phyloP scores from a whole-genome alignment of 371 early-diverging fungal species.

The Mucor plumbeus region DNA sequence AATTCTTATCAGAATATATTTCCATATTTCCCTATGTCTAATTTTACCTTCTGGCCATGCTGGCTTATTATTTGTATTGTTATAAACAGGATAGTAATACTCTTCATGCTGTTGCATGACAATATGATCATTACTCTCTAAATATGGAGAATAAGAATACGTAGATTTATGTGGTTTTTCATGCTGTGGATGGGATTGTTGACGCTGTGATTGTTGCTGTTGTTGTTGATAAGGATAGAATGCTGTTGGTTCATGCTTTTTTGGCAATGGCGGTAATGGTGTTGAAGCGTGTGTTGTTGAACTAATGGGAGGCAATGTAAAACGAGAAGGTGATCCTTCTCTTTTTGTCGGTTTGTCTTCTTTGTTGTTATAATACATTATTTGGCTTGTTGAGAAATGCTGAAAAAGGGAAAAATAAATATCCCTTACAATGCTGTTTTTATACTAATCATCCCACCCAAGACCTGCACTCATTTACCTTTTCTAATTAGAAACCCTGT shows the following conservation, averaged over 20 bases:
- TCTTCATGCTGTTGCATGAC: constrained; percentile 11
- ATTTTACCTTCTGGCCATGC: constrained; percentile 13
- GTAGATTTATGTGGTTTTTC: not conserved
- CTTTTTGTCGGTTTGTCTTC: not conserved
- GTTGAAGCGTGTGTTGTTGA: not conserved
- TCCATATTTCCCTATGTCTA: no score
- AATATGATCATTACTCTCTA: constrained; percentile 5
- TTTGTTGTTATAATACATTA: not conserved
- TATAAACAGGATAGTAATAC: constrained; percentile 7
- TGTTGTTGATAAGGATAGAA: constrained; percentile 7
- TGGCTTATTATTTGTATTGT: not conserved
- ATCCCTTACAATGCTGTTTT: not conserved
- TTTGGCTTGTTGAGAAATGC: not conserved
- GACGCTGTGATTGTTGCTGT: not conserved
- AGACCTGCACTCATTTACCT: not conserved
- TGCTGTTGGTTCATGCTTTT: not conserved
- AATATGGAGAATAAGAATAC: not conserved
- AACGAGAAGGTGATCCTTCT: not conserved
- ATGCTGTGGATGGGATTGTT: not conserved
- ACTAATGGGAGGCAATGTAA: not conserved
- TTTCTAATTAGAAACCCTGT: constrained; percentile 1
- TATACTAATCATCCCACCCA: not conserved
- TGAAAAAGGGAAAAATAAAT: not conserved
- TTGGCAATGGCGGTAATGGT: not conserved
- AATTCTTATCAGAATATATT: not conserved